Base-by-base conservation (phyloP, 2,329 filamentous ascomycete species). In the Hortaea sp. region DNA sequence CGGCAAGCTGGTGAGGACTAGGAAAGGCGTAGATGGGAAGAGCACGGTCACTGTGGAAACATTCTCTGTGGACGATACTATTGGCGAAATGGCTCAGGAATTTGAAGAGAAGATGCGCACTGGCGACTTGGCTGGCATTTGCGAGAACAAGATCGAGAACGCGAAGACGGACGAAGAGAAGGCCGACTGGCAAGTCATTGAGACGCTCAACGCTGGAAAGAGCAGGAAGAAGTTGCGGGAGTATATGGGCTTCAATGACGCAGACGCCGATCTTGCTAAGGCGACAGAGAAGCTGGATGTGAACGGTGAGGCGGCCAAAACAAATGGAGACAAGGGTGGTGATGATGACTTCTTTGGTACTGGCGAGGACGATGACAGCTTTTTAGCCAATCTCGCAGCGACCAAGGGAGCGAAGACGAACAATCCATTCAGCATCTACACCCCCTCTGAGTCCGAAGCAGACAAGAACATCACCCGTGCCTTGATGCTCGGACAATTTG, bases 131-230 rank as follows among this genome's bases (percentile, higher is more conserved):
- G 75, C 76, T 4, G 74, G 74, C 38, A 85, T 98, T 50, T 95
- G 89, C 62, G 81, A 89, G 60, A 76, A 81, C 20, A 85, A 90
- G 61, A 82, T 88, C 51, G 72, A 81, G 28, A 72, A 81, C 50
- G 84, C 89, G 12, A 81, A 80, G 60, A 86, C 81, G 0, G 89
- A 95, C 1, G 88, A 94, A 54, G 92, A 97, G 64, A 95, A 88
- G 72, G 85, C 86, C 4, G 90, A 97, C 66, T 98, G 92, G 92
- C 84, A 85, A 54, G 88, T 97, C 34, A 87, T 98, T 64, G 82
- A 92, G 65, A 92, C 88, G 1, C 69, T 98, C 50, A 84, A 90
- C 42, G 83, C 86, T 3, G 81, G 85, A 29, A 89, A 90, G 59
- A 85, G 88, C n/a, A 81, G 89, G 38, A 84, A 84, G 63, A 82